phyloP scores from a whole-genome alignment of 1,284 basidiomycete species.

The Malassezia caprae region DNA sequence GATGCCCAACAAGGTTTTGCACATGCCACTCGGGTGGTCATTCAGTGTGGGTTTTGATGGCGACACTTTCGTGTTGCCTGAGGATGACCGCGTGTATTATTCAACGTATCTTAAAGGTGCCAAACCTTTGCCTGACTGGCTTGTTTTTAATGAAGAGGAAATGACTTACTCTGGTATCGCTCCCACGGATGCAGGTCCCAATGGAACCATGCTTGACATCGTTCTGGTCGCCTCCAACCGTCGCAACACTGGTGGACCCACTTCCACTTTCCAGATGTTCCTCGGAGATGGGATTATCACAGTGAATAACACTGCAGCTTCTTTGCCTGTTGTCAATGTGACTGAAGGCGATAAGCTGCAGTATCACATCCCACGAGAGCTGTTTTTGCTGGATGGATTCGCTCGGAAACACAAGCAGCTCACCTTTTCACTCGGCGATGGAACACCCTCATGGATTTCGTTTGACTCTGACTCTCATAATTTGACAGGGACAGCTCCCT shows the following conservation, averaged over 20 bases:
- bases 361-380: constrained; percentile 9
- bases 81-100: constrained; percentile 56
- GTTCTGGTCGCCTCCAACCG: constrained; percentile 38
- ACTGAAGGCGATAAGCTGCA: constrained; percentile 19
- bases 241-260: constrained; percentile 29
- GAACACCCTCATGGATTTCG: constrained; percentile 20
- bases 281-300: constrained; percentile 21
- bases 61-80: constrained; percentile 56
- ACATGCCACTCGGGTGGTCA: constrained; percentile 73
- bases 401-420: constrained; percentile 54
- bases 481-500: constrained; percentile 8
- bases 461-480: neutral
- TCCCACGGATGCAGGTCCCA: constrained; percentile 51
- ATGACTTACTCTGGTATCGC: constrained; percentile 70
- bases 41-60: constrained; percentile 77
- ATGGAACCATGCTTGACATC: constrained; percentile 30
- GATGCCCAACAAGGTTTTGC: constrained; percentile 50
- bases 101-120: constrained; percentile 60
- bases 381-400: constrained; percentile 49
- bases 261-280: constrained; percentile 29
- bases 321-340: constrained; percentile 52
- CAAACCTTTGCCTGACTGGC: constrained; percentile 63
- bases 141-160: constrained; percentile 57
- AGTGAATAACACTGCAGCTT: constrained; percentile 20
- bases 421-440: constrained; percentile 48